A percentile compares a stretch with the other conserved stretches of the same genome.
phyloP scores from a whole-genome alignment of 768 basidiomycete genomes.

The Tulasnella sp. region DNA sequence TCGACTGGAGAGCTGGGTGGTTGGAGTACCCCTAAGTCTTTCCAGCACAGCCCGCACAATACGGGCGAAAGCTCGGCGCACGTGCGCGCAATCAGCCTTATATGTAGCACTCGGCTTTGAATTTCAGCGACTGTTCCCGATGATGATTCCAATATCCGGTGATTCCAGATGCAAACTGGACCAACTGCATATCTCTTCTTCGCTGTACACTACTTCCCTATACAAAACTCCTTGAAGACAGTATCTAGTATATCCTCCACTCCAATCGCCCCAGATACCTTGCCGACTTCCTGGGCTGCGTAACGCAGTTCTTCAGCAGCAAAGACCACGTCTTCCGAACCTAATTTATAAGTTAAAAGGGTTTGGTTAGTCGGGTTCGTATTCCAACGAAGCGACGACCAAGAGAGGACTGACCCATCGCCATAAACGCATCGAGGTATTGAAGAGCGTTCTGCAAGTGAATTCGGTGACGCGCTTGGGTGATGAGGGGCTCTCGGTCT shows the following conservation, averaged over 20 bases:
- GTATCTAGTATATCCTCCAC: constrained; percentile 78
- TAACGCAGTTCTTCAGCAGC: constrained; percentile 85
- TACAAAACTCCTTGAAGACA: constrained; percentile 81
- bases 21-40: no score
- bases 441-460: constrained; percentile 60
- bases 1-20: no score
- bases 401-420: constrained; percentile 30
- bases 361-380: background rate
- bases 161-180: no score
- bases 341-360: constrained; percentile 30
- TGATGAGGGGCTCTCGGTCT: constrained; percentile 54
- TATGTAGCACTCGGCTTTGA: no score
- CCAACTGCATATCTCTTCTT: no score
- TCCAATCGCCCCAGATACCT: constrained; percentile 71
- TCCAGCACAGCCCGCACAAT: no score
- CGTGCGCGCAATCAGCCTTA: no score
- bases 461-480: constrained; percentile 68
- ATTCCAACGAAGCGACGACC: background rate
- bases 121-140: no score
- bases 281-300: constrained; percentile 74
- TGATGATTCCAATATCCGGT: no score
- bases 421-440: constrained; percentile 57
- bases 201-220: constrained; percentile 80
- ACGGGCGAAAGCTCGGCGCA: no score
- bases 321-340: constrained; percentile 62